These are phyloP conservation scores for Agaricus sinodeliciosus DNA, from an alignment of 768 basidiomycete genomes.

Conservation along the genomic window DNA sequence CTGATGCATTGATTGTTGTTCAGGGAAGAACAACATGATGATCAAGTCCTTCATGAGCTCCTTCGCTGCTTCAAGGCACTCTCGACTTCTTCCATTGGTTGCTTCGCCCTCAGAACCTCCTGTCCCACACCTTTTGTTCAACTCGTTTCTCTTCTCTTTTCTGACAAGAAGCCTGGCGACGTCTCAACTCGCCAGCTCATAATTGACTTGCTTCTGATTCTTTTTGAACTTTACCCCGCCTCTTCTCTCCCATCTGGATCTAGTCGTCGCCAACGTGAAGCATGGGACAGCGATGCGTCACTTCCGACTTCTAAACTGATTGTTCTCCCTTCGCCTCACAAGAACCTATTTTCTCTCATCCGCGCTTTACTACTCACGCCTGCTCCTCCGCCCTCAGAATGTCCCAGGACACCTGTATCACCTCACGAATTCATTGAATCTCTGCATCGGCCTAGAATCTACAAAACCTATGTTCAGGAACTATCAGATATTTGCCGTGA, in stretches of 20 bases:
- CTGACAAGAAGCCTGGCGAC: conserved; percentile 98
- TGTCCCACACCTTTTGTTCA: conserved; percentile 86
- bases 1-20: conserved; percentile 4
- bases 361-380: conserved; percentile 64
- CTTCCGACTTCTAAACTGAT: conserved; percentile 40
- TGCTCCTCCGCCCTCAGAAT: conserved; percentile 28
- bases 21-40: conserved; percentile 97
- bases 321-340: conserved; percentile 68
- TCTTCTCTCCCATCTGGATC: conserved; percentile 52
- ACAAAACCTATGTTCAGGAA: conserved; percentile 31
- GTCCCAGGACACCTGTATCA: conserved; percentile 26
- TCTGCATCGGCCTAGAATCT: conserved; percentile 27
- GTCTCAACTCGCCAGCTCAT: conserved; percentile 87
- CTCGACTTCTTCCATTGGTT: conserved; percentile 84
- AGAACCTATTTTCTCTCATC: conserved; percentile 65
- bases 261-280: conserved; percentile 37
- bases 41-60: conserved; percentile 87
- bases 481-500: conserved; percentile 87
- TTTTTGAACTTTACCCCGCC: conserved; percentile 85
- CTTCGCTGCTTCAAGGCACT: conserved; percentile 92
- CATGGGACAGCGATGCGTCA: conserved; percentile 48
- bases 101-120: conserved; percentile 82
- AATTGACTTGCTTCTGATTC: conserved; percentile 74
- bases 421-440: conserved; percentile 75
- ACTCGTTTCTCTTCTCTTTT: conserved; percentile 79